Evolutionary conservation across 192 early-diverging fungal species (phyloP), one percentile per base, ranked within the genome.

Genomic region (Martensiomyces pterosporus): DNA sequence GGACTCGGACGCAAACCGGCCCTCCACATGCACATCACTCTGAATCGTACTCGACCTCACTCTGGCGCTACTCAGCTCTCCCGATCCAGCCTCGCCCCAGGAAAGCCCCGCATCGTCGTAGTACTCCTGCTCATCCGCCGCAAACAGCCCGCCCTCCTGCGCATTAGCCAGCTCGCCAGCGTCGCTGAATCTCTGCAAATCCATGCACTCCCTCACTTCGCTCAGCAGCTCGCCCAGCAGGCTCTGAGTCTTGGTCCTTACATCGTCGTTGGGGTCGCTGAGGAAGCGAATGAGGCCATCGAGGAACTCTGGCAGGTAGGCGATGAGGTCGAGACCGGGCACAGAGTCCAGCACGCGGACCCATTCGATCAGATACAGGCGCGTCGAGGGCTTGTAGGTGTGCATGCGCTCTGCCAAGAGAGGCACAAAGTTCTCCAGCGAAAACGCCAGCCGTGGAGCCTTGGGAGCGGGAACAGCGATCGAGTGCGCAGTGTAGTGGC

Each of bases 361-460:
- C 90, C 97, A 99, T 37, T 92, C 87, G 6, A 99, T 90, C 4
- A 99, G 78, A 57, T 91, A 99, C 34, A 90, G 85, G 7, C 97
- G 80, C 9, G 92, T 88, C 43, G 81, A 84, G 3, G 95, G 88
- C 61, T 94, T 94, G 50, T 91, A 78, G 7, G 87, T 86, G 56
- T 92, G 85, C 60, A 98, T 88, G 18, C 97, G 88, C 56, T 98
- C 92, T 3, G 86, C 61, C 1, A 99, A 71, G 17, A 99, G 79
- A 17, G 94, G 95, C 52, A 99, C 93, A 60, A 99, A 99, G 16
- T 84, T 73, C 0, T 89, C 85, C 22, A 99, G 70, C 22, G 94
- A 93, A 63, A 99, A 99, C 43, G 84, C 85, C 40, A 70, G 45
- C 13, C 60, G 57, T 7, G 64, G 65, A 29, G 22, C 36, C 0